A percentile compares a stretch with the other conserved stretches of the same genome.
Conservation (phyloP, 768 basidiomycete species). For the Amanita fuliginea region DNA sequence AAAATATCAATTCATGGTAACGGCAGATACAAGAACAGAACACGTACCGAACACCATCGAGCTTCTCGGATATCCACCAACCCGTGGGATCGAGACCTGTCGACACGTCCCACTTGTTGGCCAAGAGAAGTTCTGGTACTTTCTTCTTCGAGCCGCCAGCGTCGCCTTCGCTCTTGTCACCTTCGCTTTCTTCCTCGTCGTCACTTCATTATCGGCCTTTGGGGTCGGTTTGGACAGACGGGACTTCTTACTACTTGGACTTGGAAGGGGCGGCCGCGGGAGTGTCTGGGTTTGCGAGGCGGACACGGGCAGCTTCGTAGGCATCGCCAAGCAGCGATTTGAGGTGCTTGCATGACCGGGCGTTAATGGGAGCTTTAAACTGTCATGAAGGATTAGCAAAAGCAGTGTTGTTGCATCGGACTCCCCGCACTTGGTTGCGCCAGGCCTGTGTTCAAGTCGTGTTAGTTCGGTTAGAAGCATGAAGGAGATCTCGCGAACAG, state of each 20-base stretch:
- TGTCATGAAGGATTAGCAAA: background rate
- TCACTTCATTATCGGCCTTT: slow-evolving; percentile 13
- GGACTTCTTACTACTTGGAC: slow-evolving; percentile 7
- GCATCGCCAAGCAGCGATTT: slow-evolving; percentile 26
- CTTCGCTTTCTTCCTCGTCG: slow-evolving; percentile 10
- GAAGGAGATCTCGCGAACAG: background rate
- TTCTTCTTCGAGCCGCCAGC: slow-evolving; percentile 16
- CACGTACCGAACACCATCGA: slow-evolving; percentile 49
- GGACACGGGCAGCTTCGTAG: slow-evolving; percentile 28
- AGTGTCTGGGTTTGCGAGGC: slow-evolving; percentile 21
- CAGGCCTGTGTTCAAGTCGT: no score
- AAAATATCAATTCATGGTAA: slow-evolving; percentile 1
- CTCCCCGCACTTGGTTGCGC: background rate
- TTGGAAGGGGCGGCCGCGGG: slow-evolving; percentile 8
- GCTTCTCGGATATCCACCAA: slow-evolving; percentile 54
- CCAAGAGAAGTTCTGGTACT: slow-evolving; percentile 37
- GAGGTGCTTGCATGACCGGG: slow-evolving; percentile 35
- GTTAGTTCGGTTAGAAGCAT: no score
- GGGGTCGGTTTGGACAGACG: slow-evolving; percentile 9
- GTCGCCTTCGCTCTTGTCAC: slow-evolving; percentile 10
- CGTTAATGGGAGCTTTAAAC: slow-evolving; percentile 24
- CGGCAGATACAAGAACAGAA: background rate
- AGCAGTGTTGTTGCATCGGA: background rate
- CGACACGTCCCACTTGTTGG: slow-evolving; percentile 47
- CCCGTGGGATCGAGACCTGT: slow-evolving; percentile 42